These are phyloP conservation scores for Penicillium manginii DNA, from an alignment of 495 filamentous ascomycete species.

Conservation along the genomic window DNA sequence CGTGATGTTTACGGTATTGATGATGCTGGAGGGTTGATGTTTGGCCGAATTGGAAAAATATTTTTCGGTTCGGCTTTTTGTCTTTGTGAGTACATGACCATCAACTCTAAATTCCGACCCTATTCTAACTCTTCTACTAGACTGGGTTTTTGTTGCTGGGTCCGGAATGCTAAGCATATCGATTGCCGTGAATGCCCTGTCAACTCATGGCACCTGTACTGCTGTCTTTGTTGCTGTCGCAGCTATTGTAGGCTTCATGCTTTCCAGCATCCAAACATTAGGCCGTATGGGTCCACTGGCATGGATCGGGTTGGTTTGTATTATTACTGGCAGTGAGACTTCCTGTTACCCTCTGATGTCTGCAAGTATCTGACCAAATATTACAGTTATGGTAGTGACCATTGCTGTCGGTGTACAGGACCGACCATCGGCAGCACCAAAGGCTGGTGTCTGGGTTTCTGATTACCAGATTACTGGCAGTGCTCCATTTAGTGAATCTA, in stretches of 20 bases:
- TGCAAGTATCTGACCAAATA: constrained; percentile 21
- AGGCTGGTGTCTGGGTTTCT: constrained; percentile 31
- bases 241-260: constrained; percentile 34
- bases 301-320: constrained; percentile 41
- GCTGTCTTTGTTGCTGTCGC: constrained; percentile 45
- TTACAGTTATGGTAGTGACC: constrained; percentile 69
- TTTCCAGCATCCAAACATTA: constrained; percentile 43
- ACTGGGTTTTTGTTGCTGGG: constrained; percentile 43
- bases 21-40: constrained; percentile 67
- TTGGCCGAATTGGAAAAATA: constrained; percentile 63
- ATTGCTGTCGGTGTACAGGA: constrained; percentile 63
- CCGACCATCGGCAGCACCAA: constrained; percentile 40
- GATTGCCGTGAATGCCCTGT: constrained; percentile 69
- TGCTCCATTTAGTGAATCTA: constrained; percentile 36
- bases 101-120: constrained; percentile 28
- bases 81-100: constrained; percentile 31
- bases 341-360: constrained; percentile 33
- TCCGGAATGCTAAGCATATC: constrained; percentile 66
- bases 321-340: constrained; percentile 40
- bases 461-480: constrained; percentile 37
- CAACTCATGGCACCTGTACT: constrained; percentile 66
- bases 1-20: constrained; percentile 69
- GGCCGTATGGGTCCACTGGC: constrained; percentile 43
- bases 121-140: constrained; percentile 49
- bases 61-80: constrained; percentile 60